Conservation (phyloP, 2,329 filamentous ascomycete species). For the Alternaria tenuissima region DNA sequence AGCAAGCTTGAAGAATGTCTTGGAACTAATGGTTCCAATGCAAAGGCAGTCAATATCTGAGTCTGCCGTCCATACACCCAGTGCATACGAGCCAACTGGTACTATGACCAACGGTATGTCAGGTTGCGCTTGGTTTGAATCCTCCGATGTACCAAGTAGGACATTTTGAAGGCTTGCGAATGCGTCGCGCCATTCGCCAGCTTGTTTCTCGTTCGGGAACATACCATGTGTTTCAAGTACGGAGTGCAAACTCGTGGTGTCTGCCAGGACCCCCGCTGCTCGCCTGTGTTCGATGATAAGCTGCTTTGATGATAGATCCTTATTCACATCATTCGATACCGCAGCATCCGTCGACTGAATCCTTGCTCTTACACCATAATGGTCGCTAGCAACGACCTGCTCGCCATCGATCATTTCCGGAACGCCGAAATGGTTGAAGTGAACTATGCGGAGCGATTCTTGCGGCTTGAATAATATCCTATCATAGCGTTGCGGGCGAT, state of each 20-base stretch:
- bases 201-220: slow-evolving; percentile 60
- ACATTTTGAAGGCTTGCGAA: slow-evolving; percentile 57
- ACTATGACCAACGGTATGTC: slow-evolving; percentile 60
- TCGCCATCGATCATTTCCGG: slow-evolving; percentile 34
- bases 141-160: slow-evolving; percentile 48
- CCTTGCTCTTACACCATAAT: slow-evolving; percentile 62
- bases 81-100: slow-evolving; percentile 71
- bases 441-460: slow-evolving; percentile 50
- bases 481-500: slow-evolving; percentile 71
- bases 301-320: slow-evolving; percentile 10
- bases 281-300: slow-evolving; percentile 24
- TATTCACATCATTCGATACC: neutral
- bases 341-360: slow-evolving; percentile 41
- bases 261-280: slow-evolving; percentile 14
- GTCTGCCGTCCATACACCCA: slow-evolving; percentile 67
- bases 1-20: slow-evolving; percentile 68
- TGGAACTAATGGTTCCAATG: slow-evolving; percentile 68
- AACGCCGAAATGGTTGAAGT: slow-evolving; percentile 68
- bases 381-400: slow-evolving; percentile 51
- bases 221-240: slow-evolving; percentile 34
- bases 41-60: slow-evolving; percentile 74
- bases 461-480: slow-evolving; percentile 64
- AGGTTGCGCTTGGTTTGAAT: slow-evolving; percentile 12
- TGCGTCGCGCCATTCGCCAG: slow-evolving; percentile 53
- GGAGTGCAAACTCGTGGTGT: slow-evolving; percentile 20